Evolutionary conservation across 768 basidiomycete genomes (phyloP), one percentile per base, ranked within the genome.

Genomic region (Asterophora parasitica): DNA sequence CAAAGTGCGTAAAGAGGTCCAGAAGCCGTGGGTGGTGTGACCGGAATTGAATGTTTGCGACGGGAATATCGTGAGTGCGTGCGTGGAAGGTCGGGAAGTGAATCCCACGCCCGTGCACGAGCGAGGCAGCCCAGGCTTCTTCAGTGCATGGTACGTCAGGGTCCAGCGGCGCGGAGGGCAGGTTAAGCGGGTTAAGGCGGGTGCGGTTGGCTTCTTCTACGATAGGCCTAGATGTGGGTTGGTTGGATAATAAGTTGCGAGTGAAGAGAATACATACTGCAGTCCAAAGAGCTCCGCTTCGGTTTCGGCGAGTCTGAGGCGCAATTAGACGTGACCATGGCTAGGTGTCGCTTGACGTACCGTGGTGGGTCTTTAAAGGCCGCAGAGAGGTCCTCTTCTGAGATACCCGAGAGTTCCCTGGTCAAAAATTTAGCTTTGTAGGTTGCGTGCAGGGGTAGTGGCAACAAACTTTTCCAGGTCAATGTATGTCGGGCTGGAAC

Each of bases 1-100:
- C 84, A 56, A 98, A 94, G 62, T 89, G 85, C 4, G 84, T 77
- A 67, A 88, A 94, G 51, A 92, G 77, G 57, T 82, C 78, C 42
- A 97, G 81, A 7, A 79, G 75, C 31, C 68, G 62, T 11, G 76
- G 69, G 58, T 82, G 73, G 70, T 94, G 80, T 1, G 91, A 82
- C 41, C 89, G 85, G 64, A 97, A 79, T 58, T 92, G 90, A 50
- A 98, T 73, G 41, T 75, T 73, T 2, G 91, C 92, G 56, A 82
- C 88, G 44, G 93, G 92, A 46, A 90, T 74, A 49, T 69, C 66
- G 68, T 90, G 79, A 8, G 81, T 81, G 4, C 72, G 74, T 1
- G 80, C 75, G 52, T 86, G 83, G 36, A 74, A 70, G 58, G 65
- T 72, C 0, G 88, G 75, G 0, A 71, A 61, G 58, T 78, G 71